phyloP scores from a whole-genome alignment of 2,329 filamentous ascomycete genomes.

The Chlorencoelia australis region DNA sequence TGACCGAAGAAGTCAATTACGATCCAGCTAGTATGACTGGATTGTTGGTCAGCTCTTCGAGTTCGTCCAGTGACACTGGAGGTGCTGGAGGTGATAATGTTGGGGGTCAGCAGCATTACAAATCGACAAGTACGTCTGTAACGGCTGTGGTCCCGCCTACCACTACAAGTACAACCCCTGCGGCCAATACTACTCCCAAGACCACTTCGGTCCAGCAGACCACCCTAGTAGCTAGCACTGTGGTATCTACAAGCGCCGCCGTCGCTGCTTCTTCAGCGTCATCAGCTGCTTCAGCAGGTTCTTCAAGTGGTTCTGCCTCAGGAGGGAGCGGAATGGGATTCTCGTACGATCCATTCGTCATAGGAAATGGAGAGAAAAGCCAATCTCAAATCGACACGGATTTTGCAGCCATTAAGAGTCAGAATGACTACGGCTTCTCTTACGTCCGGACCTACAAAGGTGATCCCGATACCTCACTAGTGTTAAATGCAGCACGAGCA shows the following conservation, averaged over 20 bases:
- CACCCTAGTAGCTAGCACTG: not conserved
- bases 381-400: constrained; percentile 53
- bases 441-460: constrained; percentile 69
- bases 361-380: constrained; percentile 55
- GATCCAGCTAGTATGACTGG: constrained; percentile 2
- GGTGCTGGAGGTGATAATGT: too few species aligned
- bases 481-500: constrained; percentile 52
- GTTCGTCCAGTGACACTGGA: too few species aligned
- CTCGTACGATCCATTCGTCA: constrained; percentile 47
- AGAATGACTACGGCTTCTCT: constrained; percentile 41
- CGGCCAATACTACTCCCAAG: not conserved
- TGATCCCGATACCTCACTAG: constrained; percentile 54
- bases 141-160: not conserved
- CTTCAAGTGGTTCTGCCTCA: constrained; percentile 4
- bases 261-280: constrained; percentile 10
- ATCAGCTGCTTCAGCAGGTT: constrained; percentile 7
- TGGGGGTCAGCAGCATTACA: too few species aligned
- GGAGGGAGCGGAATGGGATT: constrained; percentile 34
- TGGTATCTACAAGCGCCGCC: not conserved
- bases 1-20: constrained; percentile 17
- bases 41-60: too few species aligned
- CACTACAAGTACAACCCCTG: not conserved
- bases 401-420: constrained; percentile 41
- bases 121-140: too few species aligned
- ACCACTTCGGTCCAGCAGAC: not conserved